Evolutionary conservation across 331 rosid genomes (phyloP), one percentile per base, ranked within the genome.

Genomic region (Acacia concinna): DNA sequence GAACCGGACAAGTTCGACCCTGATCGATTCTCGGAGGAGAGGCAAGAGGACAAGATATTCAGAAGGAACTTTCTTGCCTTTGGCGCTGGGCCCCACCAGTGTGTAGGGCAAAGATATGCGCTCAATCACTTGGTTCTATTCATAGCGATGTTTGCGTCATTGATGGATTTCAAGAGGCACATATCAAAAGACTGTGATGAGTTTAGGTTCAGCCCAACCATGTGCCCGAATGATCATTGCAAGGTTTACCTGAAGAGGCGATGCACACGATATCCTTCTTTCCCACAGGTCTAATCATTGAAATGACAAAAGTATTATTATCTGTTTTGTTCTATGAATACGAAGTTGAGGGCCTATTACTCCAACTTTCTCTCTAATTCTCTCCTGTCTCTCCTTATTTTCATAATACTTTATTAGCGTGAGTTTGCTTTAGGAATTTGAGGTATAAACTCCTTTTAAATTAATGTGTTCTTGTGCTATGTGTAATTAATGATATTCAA

Each of bases 21-120:
- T 37, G 91, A 86, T 11, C 90, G 97, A 73, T 95, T 93, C 57
- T 91, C 92, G 13, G 94, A 87, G 0, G 90, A 80, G 64, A 76
- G 98, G 11, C 96, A 83, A 11, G 97, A 95, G 74, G 97, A 95
- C 78, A 90, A 88, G 62, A 28, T 84, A 38, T 89, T 70, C 86
- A 90, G 86, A 43, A 81, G 90, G 70, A 95, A 91, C 57, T 95
- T 84, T 83, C 64, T 95, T 57, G 94, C 96, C 0, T 95, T 95
- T 27, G 99, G 97, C 0, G 99, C 97, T 0, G 99, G 97, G 86
- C 77, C 97, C 81, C 99, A 95, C 87, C 97, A 88, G 77, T 95
- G 99, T 12, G 88, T 93, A 28, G 99, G 99, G 0, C 97, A 93
- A 86, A 86, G 97, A 27, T 95, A 95, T 38, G 99, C 99, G 0